phyloP scores from a whole-genome alignment of 2,329 filamentous ascomycete species.

The Xylaria sp. region DNA sequence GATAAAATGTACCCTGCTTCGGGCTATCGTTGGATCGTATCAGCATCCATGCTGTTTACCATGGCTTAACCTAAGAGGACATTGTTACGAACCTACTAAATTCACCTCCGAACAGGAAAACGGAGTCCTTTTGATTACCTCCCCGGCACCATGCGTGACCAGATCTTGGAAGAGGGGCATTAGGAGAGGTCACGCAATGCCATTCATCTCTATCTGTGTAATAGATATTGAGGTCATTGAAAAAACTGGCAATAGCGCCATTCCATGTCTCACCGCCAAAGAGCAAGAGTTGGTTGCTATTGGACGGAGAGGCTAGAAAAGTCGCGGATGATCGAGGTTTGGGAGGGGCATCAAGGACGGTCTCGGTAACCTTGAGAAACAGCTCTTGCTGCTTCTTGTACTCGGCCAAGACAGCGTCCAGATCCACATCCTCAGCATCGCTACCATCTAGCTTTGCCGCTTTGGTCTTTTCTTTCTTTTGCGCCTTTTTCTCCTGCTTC shows the following conservation, averaged over 20 bases:
- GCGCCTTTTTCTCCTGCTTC: conserved; percentile 89
- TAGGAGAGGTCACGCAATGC: conserved; percentile 89
- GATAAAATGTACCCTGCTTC: conserved; percentile 85
- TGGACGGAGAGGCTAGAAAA: conserved; percentile 84
- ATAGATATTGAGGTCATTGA: conserved; percentile 74
- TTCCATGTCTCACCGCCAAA: conserved; percentile 98
- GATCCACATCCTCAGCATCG: conserved; percentile 90
- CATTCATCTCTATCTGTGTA: conserved; percentile 89
- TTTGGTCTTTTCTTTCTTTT: conserved; percentile 83
- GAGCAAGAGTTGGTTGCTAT: conserved; percentile 86
- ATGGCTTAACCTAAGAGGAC: background rate
- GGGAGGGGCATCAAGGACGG: conserved; percentile 75
- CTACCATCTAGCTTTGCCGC: conserved; percentile 79
- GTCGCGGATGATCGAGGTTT: conserved; percentile 82
- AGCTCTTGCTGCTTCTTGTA: conserved; percentile 93
- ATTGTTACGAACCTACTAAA: conserved; percentile 74
- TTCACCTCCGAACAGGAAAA: conserved; percentile 96
- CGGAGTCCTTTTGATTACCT: conserved; percentile 79
- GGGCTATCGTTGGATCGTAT: conserved; percentile 33
- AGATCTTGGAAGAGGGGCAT: conserved; percentile 87
- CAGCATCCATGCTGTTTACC: conserved; percentile 21
- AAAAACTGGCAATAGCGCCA: conserved; percentile 81
- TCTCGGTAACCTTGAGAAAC: conserved; percentile 93
- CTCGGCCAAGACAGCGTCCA: conserved; percentile 92
- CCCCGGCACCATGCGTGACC: conserved; percentile 96